phyloP scores from a whole-genome alignment of 768 basidiomycete species.

The Pulveroboletus sp. region DNA sequence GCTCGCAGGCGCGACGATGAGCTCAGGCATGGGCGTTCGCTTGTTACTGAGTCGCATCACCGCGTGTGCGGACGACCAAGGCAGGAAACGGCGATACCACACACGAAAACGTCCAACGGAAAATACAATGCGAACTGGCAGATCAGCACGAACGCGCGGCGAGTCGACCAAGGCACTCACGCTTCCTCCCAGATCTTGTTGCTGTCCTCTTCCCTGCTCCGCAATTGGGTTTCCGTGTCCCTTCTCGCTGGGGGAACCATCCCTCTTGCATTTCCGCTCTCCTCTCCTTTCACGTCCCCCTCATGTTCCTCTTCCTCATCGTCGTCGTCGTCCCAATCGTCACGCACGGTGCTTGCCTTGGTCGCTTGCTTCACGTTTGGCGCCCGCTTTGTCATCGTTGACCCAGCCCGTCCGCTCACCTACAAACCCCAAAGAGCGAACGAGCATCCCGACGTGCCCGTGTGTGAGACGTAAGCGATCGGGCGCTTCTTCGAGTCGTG shows the following conservation, averaged over 20 bases:
- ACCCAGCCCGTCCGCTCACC: conserved; percentile 2
- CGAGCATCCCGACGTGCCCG: not conserved
- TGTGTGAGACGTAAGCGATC: conserved; percentile 13
- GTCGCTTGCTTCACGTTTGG: not conserved
- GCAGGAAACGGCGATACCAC: not conserved
- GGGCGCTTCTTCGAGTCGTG: not conserved
- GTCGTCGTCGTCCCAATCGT: conserved; percentile 54
- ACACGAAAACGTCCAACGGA: not conserved
- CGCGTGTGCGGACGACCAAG: not conserved
- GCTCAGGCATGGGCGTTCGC: conserved; percentile 62
- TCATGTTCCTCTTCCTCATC: not conserved
- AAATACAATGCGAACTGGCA: conserved; percentile 4
- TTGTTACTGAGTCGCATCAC: conserved; percentile 43
- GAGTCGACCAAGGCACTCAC: conserved; percentile 39
- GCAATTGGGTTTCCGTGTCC: not conserved
- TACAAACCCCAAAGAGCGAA: not conserved
- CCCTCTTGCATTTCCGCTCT: not conserved
- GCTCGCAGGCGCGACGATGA: conserved; percentile 44
- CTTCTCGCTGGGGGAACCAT: too few relatives aligned
- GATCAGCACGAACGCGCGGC: conserved; percentile 10
- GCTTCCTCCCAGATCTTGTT: conserved; percentile 66
- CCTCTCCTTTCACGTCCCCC: not conserved
- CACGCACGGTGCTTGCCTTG: conserved; percentile 28
- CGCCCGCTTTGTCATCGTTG: conserved; percentile 1
- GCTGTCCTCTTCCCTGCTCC: conserved; percentile 26